These are phyloP conservation scores for Penicillium parvum DNA, from an alignment of 495 filamentous ascomycete species.

Conservation along the genomic window DNA sequence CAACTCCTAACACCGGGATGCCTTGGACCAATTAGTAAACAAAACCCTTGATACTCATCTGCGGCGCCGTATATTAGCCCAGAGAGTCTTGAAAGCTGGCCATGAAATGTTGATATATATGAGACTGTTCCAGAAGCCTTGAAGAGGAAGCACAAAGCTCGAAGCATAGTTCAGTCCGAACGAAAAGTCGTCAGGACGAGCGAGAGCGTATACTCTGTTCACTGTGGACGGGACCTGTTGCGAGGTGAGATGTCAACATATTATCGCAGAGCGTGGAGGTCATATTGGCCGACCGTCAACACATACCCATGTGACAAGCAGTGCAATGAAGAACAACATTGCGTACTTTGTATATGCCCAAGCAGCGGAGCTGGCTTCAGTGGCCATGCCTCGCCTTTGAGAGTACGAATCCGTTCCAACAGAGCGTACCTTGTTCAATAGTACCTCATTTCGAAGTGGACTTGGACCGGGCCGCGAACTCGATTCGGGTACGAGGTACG, in stretches of 20 bases:
- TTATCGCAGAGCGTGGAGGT: background rate
- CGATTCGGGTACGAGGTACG: background rate
- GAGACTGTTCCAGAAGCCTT: slow-evolving; percentile 83
- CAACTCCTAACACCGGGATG: no score
- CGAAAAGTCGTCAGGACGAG: slow-evolving; percentile 47
- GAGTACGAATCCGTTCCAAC: slow-evolving; percentile 8
- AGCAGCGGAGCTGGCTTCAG: slow-evolving; percentile 39
- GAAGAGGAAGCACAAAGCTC: slow-evolving; percentile 72
- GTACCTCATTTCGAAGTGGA: slow-evolving; percentile 3
- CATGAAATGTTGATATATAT: slow-evolving; percentile 69
- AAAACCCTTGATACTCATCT: slow-evolving; percentile 28
- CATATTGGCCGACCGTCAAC: background rate
- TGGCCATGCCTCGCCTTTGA: slow-evolving; percentile 16
- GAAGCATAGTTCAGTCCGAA: slow-evolving; percentile 64
- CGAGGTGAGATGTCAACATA: slow-evolving; percentile 2
- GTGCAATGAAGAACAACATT: slow-evolving; percentile 77
- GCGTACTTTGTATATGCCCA: slow-evolving; percentile 83
- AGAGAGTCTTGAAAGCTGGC: slow-evolving; percentile 28
- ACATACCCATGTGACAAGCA: slow-evolving; percentile 73
- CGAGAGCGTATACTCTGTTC: slow-evolving; percentile 70
- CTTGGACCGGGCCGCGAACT: slow-evolving; percentile 1
- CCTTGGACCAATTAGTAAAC: slow-evolving; percentile 31
- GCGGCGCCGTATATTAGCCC: slow-evolving; percentile 10
- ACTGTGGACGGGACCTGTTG: slow-evolving; percentile 65
- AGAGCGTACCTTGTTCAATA: slow-evolving; percentile 7